These are phyloP conservation scores for Nemania diffusa DNA, from an alignment of 2,329 filamentous ascomycete genomes.

Conservation along the genomic window DNA sequence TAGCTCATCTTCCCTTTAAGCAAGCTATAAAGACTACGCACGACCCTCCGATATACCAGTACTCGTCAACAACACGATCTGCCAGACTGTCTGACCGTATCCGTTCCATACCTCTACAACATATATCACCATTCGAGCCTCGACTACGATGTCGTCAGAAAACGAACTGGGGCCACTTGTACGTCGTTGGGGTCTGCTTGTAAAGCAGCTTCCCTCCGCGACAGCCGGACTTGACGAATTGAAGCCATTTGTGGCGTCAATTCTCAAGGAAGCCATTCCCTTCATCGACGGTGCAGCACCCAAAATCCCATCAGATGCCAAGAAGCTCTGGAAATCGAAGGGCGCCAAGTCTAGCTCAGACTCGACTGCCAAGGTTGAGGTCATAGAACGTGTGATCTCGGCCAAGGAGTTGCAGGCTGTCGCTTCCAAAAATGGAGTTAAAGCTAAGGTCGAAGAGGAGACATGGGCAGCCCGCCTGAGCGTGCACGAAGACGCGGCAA, in stretches of 20 bases:
- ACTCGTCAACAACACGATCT: neutral
- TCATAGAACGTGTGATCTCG: conserved; percentile 63
- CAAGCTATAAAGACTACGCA: neutral
- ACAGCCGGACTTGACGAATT: conserved; percentile 57
- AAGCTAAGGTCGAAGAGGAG: conserved; percentile 53
- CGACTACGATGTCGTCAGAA: conserved; percentile 36
- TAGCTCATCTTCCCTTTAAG: neutral
- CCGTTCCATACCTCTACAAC: neutral
- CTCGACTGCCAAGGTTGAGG: conserved; percentile 62
- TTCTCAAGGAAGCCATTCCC: conserved; percentile 67
- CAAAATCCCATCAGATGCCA: conserved; percentile 48
- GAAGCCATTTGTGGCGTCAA: conserved; percentile 60
- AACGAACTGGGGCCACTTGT: conserved; percentile 58
- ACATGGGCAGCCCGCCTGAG: conserved; percentile 73
- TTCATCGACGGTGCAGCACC: conserved; percentile 68
- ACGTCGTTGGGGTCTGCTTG: conserved; percentile 63
- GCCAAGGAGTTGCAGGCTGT: conserved; percentile 56
- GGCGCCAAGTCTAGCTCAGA: conserved; percentile 60
- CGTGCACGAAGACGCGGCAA: conserved; percentile 65
- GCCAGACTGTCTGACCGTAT: neutral
- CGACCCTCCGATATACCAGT: conserved; percentile 9
- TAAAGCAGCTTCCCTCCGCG: conserved; percentile 58
- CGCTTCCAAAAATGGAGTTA: conserved; percentile 38
- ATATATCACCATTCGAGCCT: neutral
- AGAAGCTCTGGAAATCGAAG: conserved; percentile 63